phyloP scores from a whole-genome alignment of 345 rosid species.

The Populus alba region DNA sequence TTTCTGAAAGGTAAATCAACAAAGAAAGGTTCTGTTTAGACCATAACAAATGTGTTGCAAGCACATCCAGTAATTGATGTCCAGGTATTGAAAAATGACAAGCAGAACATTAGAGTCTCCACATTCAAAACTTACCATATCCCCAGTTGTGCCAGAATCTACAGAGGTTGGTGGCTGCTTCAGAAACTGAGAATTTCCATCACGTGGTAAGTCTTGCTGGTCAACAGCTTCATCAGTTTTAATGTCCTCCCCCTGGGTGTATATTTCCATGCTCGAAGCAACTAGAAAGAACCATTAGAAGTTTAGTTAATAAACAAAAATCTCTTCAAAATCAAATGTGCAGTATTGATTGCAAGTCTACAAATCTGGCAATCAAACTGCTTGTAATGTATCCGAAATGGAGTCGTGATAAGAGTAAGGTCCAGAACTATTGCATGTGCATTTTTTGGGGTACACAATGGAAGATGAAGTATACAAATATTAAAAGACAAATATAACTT shows the following conservation, averaged over 20 bases:
- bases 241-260: slow-evolving; percentile 4
- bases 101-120: background rate
- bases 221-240: slow-evolving; percentile 17
- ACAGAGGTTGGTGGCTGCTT: slow-evolving; percentile 18
- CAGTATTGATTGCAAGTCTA: slow-evolving; percentile 1
- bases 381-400: background rate
- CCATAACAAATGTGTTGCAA: background rate
- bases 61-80: background rate
- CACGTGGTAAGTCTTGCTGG: slow-evolving; percentile 15
- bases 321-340: background rate
- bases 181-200: slow-evolving; percentile 28
- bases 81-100: background rate
- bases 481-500: background rate
- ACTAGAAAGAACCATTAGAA: slow-evolving; percentile 16
- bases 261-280: slow-evolving; percentile 20
- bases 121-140: slow-evolving; percentile 25
- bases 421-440: background rate
- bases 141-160: slow-evolving; percentile 24
- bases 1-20: background rate
- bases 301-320: slow-evolving; percentile 8
- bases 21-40: background rate
- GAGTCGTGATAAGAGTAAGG: background rate
- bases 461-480: background rate
- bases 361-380: background rate
- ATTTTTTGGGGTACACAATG: background rate